phyloP scores from a whole-genome alignment of 2,329 filamentous ascomycete genomes.

The Stachybotrys echinatus region DNA sequence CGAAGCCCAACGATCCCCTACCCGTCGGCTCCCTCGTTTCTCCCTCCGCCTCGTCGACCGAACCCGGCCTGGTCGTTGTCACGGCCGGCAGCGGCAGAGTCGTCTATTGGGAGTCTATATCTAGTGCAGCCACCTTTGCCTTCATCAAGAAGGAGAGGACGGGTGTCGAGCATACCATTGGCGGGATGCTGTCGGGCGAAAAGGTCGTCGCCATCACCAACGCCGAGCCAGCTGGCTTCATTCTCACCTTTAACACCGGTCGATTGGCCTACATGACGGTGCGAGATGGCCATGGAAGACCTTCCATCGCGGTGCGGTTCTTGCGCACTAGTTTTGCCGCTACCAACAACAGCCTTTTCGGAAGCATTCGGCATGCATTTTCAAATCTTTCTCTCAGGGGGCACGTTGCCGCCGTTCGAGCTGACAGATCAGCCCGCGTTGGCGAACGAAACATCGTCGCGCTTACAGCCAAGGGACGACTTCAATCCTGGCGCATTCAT shows the following conservation, averaged over 20 bases:
- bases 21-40: slow-evolving; percentile 81
- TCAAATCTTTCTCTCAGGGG: slow-evolving; percentile 65
- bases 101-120: slow-evolving; percentile 93
- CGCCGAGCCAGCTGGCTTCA: slow-evolving; percentile 79
- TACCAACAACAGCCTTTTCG: slow-evolving; percentile 64
- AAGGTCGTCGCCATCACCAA: slow-evolving; percentile 71
- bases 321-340: slow-evolving; percentile 58
- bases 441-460: slow-evolving; percentile 83
- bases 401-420: slow-evolving; percentile 74
- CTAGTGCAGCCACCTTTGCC: slow-evolving; percentile 77
- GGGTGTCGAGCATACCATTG: slow-evolving; percentile 70
- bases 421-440: slow-evolving; percentile 64
- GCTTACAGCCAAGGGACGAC: slow-evolving; percentile 67
- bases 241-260: slow-evolving; percentile 79
- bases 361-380: slow-evolving; percentile 73
- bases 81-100: slow-evolving; percentile 81
- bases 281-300: slow-evolving; percentile 80
- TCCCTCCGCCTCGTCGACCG: slow-evolving; percentile 68
- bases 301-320: slow-evolving; percentile 72
- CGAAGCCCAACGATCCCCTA: slow-evolving; percentile 63
- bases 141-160: slow-evolving; percentile 77
- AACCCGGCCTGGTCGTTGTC: slow-evolving; percentile 81
- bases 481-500: slow-evolving; percentile 85
- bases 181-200: slow-evolving; percentile 74
- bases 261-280: slow-evolving; percentile 82